These are phyloP conservation scores for Fragaria vesca DNA, from an alignment of 306 rosid species.

Conservation along the genomic window DNA sequence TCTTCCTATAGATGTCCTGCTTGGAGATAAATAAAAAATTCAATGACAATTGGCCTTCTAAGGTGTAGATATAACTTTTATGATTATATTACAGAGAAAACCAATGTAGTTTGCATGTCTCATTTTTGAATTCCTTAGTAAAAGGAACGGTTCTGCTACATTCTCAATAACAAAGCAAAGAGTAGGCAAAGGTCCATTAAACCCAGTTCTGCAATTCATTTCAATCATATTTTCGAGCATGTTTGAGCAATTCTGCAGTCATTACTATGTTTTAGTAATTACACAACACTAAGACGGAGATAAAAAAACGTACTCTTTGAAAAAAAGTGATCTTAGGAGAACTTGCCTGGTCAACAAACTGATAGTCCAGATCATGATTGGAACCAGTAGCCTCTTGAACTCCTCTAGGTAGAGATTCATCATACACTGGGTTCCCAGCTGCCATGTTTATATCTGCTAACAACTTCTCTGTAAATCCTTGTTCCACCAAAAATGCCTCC, in stretches of 20 bases:
- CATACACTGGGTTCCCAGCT: slow-evolving; percentile 61
- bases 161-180: slow-evolving; percentile 19
- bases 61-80: background rate
- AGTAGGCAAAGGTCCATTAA: slow-evolving; percentile 7
- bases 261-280: slow-evolving; percentile 11
- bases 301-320: background rate
- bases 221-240: slow-evolving; percentile 8
- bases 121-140: background rate
- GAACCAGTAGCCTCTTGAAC: slow-evolving; percentile 62
- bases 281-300: slow-evolving; percentile 1
- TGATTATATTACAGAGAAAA: slow-evolving; percentile 1
- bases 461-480: slow-evolving; percentile 91
- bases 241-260: slow-evolving; percentile 20
- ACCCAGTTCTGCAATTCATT: background rate
- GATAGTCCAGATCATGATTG: slow-evolving; percentile 59
- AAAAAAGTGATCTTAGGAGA: slow-evolving; percentile 17
- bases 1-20: slow-evolving; percentile 61
- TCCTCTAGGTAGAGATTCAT: slow-evolving; percentile 60
- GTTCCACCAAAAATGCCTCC: slow-evolving; percentile 94
- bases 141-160: slow-evolving; percentile 10
- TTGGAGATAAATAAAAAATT: slow-evolving; percentile 1
- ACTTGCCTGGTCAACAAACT: slow-evolving; percentile 54
- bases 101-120: background rate
- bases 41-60: slow-evolving; percentile 23
- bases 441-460: slow-evolving; percentile 88